Percentiles rank a stretch among this genome's conserved stretches.
These are phyloP conservation scores for Aspergillus candidus DNA, from an alignment of 2,329 filamentous ascomycete species.

Conservation along the genomic window DNA sequence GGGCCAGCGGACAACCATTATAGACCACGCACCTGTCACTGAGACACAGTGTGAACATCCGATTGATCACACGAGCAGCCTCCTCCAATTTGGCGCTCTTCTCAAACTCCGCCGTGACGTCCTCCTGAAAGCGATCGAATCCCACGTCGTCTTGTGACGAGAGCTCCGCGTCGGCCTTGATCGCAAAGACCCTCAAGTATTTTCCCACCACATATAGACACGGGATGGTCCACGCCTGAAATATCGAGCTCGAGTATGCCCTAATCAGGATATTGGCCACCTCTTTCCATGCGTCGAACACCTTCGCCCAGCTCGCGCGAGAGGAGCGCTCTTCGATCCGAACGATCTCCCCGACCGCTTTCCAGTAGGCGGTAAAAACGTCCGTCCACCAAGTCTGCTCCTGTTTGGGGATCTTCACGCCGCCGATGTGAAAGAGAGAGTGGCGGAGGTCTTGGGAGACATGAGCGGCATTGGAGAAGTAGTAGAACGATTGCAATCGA, in stretches of 20 bases:
- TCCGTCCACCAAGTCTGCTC: conserved; percentile 81
- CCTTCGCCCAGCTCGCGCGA: conserved; percentile 65
- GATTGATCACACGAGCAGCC: conserved; percentile 81
- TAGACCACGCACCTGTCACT: conserved; percentile 64
- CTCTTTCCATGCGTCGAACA: conserved; percentile 87
- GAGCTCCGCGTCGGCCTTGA: conserved; percentile 73
- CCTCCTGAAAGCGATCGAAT: conserved; percentile 63
- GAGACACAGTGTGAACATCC: conserved; percentile 84
- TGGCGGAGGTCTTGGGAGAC: conserved; percentile 66
- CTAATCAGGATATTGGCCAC: conserved; percentile 69
- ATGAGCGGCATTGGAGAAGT: conserved; percentile 61
- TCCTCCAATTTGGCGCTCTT: conserved; percentile 85
- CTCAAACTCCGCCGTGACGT: conserved; percentile 68
- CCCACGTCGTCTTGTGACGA: conserved; percentile 44
- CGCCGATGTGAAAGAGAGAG: conserved; percentile 57
- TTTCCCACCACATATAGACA: conserved; percentile 83
- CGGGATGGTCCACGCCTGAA: conserved; percentile 88
- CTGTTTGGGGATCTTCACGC: conserved; percentile 53
- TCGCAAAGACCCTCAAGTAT: conserved; percentile 80
- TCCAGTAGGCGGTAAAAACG: conserved; percentile 79
- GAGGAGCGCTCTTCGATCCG: conserved; percentile 52
- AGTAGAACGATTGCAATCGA: conserved; percentile 64
- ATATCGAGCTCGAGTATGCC: conserved; percentile 68
- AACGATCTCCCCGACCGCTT: conserved; percentile 67
- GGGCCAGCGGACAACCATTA: conserved; percentile 1